phyloP scores from a whole-genome alignment of 345 rosid genomes.

The Sonneratia caseolaris region DNA sequence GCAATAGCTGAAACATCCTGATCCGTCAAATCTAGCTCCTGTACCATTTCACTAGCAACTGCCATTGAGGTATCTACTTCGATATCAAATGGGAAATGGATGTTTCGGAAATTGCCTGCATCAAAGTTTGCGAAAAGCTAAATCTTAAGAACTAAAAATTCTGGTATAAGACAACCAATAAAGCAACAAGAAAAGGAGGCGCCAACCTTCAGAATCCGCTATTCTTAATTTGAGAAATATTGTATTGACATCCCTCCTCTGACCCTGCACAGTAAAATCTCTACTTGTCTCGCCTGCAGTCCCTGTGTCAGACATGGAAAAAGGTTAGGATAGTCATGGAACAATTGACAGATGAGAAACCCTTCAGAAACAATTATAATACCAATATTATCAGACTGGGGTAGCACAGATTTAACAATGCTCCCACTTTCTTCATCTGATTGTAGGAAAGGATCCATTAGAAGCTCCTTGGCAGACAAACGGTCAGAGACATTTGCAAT shows the following conservation, averaged over 20 bases:
- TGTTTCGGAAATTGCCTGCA: slow-evolving; percentile 71
- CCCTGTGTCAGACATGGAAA: slow-evolving; percentile 11
- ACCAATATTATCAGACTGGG: slow-evolving; percentile 28
- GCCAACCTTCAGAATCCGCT: slow-evolving; percentile 71
- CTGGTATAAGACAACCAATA: neutral
- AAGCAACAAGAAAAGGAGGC: slow-evolving; percentile 10
- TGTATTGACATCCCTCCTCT: slow-evolving; percentile 63
- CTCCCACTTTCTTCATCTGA: slow-evolving; percentile 43
- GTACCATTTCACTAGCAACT: slow-evolving; percentile 95
- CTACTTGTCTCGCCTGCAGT: slow-evolving; percentile 28
- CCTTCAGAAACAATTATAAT: slow-evolving; percentile 6
- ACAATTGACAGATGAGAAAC: slow-evolving; percentile 4
- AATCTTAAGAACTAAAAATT: neutral
- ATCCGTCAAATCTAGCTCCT: slow-evolving; percentile 79
- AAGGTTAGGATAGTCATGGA: slow-evolving; percentile 6
- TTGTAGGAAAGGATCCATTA: slow-evolving; percentile 78
- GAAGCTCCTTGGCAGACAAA: slow-evolving; percentile 69
- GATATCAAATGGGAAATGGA: slow-evolving; percentile 89
- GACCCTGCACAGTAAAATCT: slow-evolving; percentile 73
- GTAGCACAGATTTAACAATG: slow-evolving; percentile 22
- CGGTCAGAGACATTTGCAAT: slow-evolving; percentile 66
- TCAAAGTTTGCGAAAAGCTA: slow-evolving; percentile 1
- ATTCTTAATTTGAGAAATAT: slow-evolving; percentile 81
- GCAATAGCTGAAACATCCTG: slow-evolving; percentile 74
- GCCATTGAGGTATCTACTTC: slow-evolving; percentile 77